Base-by-base conservation (phyloP, 1,284 basidiomycete genomes). In the Trichosporon sp. region DNA sequence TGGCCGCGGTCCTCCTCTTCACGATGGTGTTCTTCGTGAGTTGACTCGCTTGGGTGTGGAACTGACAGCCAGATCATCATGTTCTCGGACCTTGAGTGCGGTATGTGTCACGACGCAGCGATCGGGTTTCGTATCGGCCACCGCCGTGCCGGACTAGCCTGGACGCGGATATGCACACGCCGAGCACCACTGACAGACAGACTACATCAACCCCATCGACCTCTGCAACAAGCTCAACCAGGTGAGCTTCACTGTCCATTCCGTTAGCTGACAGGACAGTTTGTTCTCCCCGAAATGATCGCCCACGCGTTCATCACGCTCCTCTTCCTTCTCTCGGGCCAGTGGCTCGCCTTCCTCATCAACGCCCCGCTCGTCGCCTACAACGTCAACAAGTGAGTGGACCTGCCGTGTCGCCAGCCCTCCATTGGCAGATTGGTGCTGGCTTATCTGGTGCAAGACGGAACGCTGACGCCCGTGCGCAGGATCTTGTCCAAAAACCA, bases 151-250 rank as follows among this genome's bases (percentile, higher is more conserved):
- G 19, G 54, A 63, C 37, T 16, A 43, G 12, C 56, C 26, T 12
- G 7, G 12, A 32, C 51, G 11, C 26, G 4, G 32, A 19, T 21
- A 26, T 54, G 21, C n/a, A 8, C 21, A 54, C 51, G 10, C 51
- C n/a, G 51, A 54, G 21, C 46, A 26, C 26, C 64, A 26, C 71
- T 70, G 38, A 73, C 59, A 16, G n/a, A 7, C 70, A 83, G 81
- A 98, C 88, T 99, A 98, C 87, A 97, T 99, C 87, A 99, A 99
- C 87, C 96, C 96, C 70, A 98, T 99, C 89, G 96, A 99, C 85
- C 91, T 99, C 48, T 99, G 97, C 87, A 98, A 98, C 87, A 98
- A 98, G 87, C 91, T 99, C 80, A 99, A 99, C 85, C 93, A 96
- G 86, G 96, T 97, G 69, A 84, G 80, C 51, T 48, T 26, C 43